Evolutionary conservation across 495 filamentous ascomycete species (phyloP).

Genomic region (Rhypophila decipiens): DNA sequence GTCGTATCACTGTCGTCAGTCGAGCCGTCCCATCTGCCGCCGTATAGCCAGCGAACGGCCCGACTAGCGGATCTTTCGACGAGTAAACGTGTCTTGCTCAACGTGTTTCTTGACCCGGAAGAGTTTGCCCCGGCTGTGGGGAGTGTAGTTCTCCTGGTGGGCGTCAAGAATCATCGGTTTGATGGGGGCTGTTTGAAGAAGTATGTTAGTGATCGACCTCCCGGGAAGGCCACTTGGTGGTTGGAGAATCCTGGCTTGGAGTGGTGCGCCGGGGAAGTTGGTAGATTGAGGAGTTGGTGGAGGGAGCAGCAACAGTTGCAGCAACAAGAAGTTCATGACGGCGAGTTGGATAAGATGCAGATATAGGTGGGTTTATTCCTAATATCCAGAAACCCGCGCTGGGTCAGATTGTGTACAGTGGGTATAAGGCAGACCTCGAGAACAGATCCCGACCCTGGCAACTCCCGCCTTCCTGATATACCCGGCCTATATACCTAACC

Average conservation of each 20-base stretch:
- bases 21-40: slow-evolving; percentile 31
- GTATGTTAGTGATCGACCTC: slow-evolving; percentile 33
- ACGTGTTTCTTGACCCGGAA: slow-evolving; percentile 39
- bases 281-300: slow-evolving; percentile 36
- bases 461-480: no score
- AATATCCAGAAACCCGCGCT: no score
- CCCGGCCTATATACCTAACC: no score
- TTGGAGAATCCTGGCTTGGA: slow-evolving; percentile 29
- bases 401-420: no score
- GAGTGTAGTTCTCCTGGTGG: slow-evolving; percentile 35
- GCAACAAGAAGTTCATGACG: no score
- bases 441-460: no score
- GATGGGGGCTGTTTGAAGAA: slow-evolving; percentile 44
- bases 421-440: no score
- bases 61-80: slow-evolving; percentile 37
- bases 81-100: slow-evolving; percentile 35
- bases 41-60: slow-evolving; percentile 34
- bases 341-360: no score
- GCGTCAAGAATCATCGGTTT: slow-evolving; percentile 42
- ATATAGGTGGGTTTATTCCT: no score
- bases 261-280: slow-evolving; percentile 37
- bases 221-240: slow-evolving; percentile 35
- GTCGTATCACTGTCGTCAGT: slow-evolving; percentile 32
- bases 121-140: slow-evolving; percentile 32
- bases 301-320: slow-evolving; percentile 3